phyloP scores from a whole-genome alignment of 768 basidiomycete species.

The Russula sp. region DNA sequence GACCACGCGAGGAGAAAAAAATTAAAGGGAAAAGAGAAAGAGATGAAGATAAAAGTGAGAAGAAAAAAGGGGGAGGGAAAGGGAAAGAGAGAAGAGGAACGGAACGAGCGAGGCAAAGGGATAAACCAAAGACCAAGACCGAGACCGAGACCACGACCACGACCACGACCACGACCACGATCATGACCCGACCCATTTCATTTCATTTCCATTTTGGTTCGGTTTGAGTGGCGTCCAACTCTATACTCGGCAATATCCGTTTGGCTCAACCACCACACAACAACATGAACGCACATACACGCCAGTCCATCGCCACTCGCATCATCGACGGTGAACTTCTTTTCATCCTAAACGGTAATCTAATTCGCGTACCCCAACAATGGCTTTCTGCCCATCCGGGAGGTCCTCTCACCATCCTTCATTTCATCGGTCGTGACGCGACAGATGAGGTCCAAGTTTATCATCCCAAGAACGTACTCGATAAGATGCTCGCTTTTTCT shows the following conservation, averaged over 20 bases:
- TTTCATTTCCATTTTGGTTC: too few species aligned
- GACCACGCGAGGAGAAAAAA: constrained; percentile 7
- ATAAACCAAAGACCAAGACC: too few species aligned
- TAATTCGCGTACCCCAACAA: constrained; percentile 56
- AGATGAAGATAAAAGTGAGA: not conserved
- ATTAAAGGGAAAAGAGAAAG: not conserved
- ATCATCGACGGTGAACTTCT: constrained; percentile 73
- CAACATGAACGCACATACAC: constrained; percentile 21
- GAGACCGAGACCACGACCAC: too few species aligned
- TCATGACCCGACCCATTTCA: too few species aligned
- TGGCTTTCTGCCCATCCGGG: constrained; percentile 93
- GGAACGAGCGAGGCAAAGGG: not conserved
- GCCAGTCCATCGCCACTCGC: constrained; percentile 56
- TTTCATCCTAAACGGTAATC: constrained; percentile 61
- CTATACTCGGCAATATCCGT: too few species aligned
- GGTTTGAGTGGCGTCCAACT: too few species aligned
- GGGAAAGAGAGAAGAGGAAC: not conserved
- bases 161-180: too few species aligned
- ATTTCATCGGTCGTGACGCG: constrained; percentile 94
- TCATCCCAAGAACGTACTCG: constrained; percentile 58
- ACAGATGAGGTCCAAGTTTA: constrained; percentile 93
- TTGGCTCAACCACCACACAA: not conserved
- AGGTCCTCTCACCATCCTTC: constrained; percentile 80
- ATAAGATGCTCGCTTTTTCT: constrained; percentile 54
- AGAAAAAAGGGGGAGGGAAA: not conserved